Percentiles rank a stretch among this genome's conserved stretches.
phyloP scores from a whole-genome alignment of 2,329 filamentous ascomycete species.

The Penicillium sp. region DNA sequence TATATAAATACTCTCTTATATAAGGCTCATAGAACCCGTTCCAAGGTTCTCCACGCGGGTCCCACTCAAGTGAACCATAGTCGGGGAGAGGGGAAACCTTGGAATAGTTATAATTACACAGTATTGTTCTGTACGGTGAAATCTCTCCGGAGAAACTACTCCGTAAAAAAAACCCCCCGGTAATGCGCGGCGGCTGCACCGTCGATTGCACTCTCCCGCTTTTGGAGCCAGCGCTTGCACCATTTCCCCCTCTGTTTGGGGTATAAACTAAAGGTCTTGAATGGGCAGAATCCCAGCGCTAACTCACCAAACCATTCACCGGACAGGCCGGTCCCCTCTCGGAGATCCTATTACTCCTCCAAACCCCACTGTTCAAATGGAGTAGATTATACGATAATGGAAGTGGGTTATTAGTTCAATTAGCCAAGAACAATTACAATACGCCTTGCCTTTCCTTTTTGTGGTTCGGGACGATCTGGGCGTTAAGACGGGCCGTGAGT shows the following conservation, averaged over 20 bases:
- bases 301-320: background rate
- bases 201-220: conserved; percentile 16
- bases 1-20: no score
- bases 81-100: no score
- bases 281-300: background rate
- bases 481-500: conserved; percentile 17
- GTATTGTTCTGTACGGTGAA: no score
- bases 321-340: background rate
- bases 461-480: conserved; percentile 13
- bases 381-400: background rate
- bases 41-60: conserved; percentile 4
- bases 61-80: conserved; percentile 5
- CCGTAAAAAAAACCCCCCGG: conserved; percentile 5
- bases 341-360: background rate
- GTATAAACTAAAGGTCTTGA: background rate
- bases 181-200: conserved; percentile 17
- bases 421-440: background rate
- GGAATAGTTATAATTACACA: no score
- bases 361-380: background rate
- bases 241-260: conserved; percentile 1
- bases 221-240: conserved; percentile 6
- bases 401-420: background rate
- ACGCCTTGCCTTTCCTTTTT: background rate
- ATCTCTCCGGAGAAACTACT: no score
- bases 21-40: background rate